Conservation (phyloP, 495 filamentous ascomycete species). For the Aspergillus steynii region DNA sequence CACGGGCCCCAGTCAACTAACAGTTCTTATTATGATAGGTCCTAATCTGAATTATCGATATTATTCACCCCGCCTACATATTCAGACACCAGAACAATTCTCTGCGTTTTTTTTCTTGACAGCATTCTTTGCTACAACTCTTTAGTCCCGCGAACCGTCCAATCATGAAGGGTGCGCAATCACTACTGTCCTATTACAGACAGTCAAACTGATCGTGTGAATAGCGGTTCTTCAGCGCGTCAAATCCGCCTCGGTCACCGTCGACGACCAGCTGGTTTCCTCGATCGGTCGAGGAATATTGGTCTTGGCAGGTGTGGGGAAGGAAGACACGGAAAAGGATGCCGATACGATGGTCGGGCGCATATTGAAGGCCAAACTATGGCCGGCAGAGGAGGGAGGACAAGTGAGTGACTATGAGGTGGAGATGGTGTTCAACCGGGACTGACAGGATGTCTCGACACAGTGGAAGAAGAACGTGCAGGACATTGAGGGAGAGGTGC, state of each 20-base stretch:
- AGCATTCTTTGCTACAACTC: not conserved
- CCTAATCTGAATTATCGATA: not conserved
- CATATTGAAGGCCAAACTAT: conserved; percentile 85
- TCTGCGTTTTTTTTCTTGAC: not conserved
- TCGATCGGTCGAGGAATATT: conserved; percentile 87
- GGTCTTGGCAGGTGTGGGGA: conserved; percentile 87
- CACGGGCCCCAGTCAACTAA: not conserved
- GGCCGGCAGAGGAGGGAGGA: conserved; percentile 66
- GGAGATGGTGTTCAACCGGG: not conserved
- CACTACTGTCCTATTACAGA: not conserved
- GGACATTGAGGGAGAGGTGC: conserved; percentile 84
- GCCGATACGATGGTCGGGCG: conserved; percentile 79
- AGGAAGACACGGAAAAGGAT: conserved; percentile 88
- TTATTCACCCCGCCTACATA: not conserved
- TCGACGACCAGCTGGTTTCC: conserved; percentile 88
- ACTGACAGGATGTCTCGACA: not conserved
- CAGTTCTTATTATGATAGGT: not conserved
- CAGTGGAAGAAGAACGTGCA: conserved; percentile 89
- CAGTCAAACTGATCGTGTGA: conserved; percentile 4
- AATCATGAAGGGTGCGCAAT: conserved; percentile 23
- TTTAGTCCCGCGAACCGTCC: not conserved
- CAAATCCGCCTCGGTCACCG: conserved; percentile 94
- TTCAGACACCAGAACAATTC: not conserved
- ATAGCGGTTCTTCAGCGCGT: conserved; percentile 93
- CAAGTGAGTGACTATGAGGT: conserved; percentile 25